Evolutionary conservation across 352 stramenopile genomes (phyloP), one percentile per base, ranked within the genome.

Genomic region (Globisporangium solare): DNA sequence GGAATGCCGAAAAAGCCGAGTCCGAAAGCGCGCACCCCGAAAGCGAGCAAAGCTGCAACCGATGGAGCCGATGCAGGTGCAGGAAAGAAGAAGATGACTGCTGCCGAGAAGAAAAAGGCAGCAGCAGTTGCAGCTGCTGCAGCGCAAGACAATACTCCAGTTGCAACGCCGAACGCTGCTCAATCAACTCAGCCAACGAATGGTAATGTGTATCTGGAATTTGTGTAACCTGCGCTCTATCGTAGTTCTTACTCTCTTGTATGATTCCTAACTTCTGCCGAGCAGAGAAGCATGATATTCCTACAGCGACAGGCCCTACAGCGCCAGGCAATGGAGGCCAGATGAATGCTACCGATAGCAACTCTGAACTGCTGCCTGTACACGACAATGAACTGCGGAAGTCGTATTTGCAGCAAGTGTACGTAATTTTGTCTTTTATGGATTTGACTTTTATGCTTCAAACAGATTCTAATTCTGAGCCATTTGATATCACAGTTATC

Each of bases 371-470:
- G 10, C 53, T 56, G 1, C 71, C 67, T 4, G 40, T 55, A 1
- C 60, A 72, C 20, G 71, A 79, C 47, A 71, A 53, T 0, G 68
- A 83, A 21, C 58, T 83, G 20, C 73, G 73, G 12, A 74, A 75
- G 45, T 21, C 56, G 18, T 83, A 64, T 21, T 60, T 83, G n/a
- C 73, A 83, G 35, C 51, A 67, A 65, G 70, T 83, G 73, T 83
- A 54, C 32, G 73, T 64, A 13, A 31, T 54, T 35, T 47, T 48
- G 7, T 13, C 14, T 52, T 15, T 14, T 15, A 17, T n/a, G 32
- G 27, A 31, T 58, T 13, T 37, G 42, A 52, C 20, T 47, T 45
- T 24, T 20, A 18, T n/a, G 10, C 17, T 1, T n/a, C 39, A 43
- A n/a, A 10, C 39, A 43, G 39, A 43, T 7, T 18, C 39, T 62